Evolutionary conservation across 2,329 filamentous ascomycete species (phyloP), one percentile per base, ranked within the genome.

Genomic region (Chrysosphaeria jannelii): DNA sequence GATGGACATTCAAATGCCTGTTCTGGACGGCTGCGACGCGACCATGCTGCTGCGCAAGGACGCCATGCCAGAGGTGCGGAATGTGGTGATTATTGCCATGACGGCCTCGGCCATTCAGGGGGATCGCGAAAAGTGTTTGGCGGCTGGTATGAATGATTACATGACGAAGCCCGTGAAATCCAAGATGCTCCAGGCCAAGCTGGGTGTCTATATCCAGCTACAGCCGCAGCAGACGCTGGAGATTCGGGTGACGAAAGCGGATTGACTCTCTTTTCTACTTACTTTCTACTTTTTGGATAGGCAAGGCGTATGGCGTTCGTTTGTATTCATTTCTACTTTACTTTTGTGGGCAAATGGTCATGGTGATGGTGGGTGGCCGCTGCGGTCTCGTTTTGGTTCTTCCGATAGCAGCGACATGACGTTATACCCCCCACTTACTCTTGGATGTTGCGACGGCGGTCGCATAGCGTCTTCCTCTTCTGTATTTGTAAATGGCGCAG

Each of bases 1-100:
- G 21, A 91, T 91, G 79, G 79, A 91, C 39, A 76, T 89, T 4
- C 78, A 90, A 44, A 91, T 91, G 79, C 79, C 79, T 0, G 64
- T 88, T 4, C 57, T 89, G 6, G 79, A 91, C 39, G 79, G 79
- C 5, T 90, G 90, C 39, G 72, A 89, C 42, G 78, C 79, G 1
- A 91, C 79, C 1, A 69, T 70, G 32, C 56, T 76, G 27, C 63
- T 91, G 21, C 66, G 79, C 7, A 61, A 62, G 33, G 78, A 91
- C 40, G 41, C 60, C 0, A 58, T 76, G 28, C 67, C 76, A 17
- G 57, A 59, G 6, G 75, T 93, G 8, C 57, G 74, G 24, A 66
- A 74, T 31, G 62, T 88, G 2, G 51, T 91, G n/a, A 72, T 93
- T 23, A 91, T 93, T 34, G 81, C 81, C 25, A 91, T 93, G 81